Evolutionary conservation across 1,284 basidiomycete genomes (phyloP).

Genomic region (Baeospora myosura): DNA sequence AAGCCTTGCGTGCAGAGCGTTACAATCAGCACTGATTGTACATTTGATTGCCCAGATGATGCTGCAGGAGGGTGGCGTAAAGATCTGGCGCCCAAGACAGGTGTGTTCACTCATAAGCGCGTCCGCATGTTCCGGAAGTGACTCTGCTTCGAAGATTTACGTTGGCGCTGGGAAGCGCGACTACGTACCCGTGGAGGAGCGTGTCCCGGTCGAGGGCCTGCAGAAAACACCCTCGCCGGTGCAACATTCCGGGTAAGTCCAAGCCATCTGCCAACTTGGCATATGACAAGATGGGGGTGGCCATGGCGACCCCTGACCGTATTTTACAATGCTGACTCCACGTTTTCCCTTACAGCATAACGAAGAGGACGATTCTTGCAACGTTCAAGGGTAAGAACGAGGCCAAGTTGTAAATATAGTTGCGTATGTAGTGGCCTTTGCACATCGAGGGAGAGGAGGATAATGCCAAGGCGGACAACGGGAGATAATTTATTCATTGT

Average conservation of each 20-base stretch:
- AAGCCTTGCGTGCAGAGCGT: constrained; percentile 10
- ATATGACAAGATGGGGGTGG: constrained; percentile 23
- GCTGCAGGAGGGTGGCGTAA: constrained; percentile 78
- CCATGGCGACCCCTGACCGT: constrained; percentile 24
- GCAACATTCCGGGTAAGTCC: constrained; percentile 67
- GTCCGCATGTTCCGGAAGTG: neutral
- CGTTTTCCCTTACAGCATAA: constrained; percentile 46
- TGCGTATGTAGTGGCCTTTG: neutral
- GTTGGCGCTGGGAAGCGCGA: constrained; percentile 66
- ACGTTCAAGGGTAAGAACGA: constrained; percentile 54
- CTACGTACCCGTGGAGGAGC: constrained; percentile 60
- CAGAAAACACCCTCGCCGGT: constrained; percentile 60
- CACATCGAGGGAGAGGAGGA: neutral
- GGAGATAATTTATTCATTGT: neutral
- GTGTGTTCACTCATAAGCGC: constrained; percentile 34
- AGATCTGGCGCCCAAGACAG: constrained; percentile 86
- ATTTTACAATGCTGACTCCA: neutral
- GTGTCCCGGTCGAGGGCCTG: constrained; percentile 44
- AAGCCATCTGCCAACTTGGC: constrained; percentile 6
- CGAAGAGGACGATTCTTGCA: constrained; percentile 69
- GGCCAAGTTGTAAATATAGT: constrained; percentile 35
- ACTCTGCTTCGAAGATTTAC: constrained; percentile 48
- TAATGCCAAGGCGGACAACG: neutral
- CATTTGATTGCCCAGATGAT: constrained; percentile 55
- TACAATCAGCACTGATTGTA: constrained; percentile 1